Base-by-base conservation (phyloP, 83 land plant species). In the Thuja plicata region DNA sequence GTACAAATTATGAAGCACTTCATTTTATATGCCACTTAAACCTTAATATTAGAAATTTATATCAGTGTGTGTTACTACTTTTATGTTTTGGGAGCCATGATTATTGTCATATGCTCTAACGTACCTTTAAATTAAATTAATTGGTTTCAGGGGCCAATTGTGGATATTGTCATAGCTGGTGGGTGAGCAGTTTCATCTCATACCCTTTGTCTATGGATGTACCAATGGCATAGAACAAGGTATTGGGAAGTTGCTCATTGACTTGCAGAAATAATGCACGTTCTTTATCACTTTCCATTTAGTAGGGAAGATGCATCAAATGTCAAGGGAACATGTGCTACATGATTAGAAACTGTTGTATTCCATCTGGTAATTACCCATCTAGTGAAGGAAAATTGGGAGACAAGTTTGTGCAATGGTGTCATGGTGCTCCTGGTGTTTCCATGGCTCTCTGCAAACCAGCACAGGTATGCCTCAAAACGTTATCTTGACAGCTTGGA, bases 161-260 rank as follows among this genome's bases (percentile, higher is more conserved):
- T 95, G 30, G 92, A 95, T 77, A 97, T 96, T 48, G 85, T 95
- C 3, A 35, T 97, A 32, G 97, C 96, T 13, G 95, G 94, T 0
- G 97, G 99, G n/a, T 87, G 97, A 60, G 91, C 93, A 27, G 93
- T 92, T 27, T 92, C 94, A 38, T 88, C 95, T 2, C 89, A 90
- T 17, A 40, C 88, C 13, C 71, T 66, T 21, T 94, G 95, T 80
- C 99, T 97, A 10, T 76, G 96, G 17, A 95, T 97, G 99, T 96
- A 93, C 78, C 86, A 93, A 27, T 96, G 95, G 96, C 92, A 94
- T 85, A 94, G 96, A 10, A 94, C 92, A 8, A 86, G 94, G 80
- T 96, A 93, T 62, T 94, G 95, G 99, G 99, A 97, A 19, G 99
- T 96, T 16, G 92, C 97, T 12, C 95, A 96, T 90, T 97, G 99